Percentiles rank a stretch among this genome's conserved stretches.
These are phyloP conservation scores for Nakazawaea molendinolei DNA, from an alignment of 805 yeast genomes.

Conservation along the genomic window DNA sequence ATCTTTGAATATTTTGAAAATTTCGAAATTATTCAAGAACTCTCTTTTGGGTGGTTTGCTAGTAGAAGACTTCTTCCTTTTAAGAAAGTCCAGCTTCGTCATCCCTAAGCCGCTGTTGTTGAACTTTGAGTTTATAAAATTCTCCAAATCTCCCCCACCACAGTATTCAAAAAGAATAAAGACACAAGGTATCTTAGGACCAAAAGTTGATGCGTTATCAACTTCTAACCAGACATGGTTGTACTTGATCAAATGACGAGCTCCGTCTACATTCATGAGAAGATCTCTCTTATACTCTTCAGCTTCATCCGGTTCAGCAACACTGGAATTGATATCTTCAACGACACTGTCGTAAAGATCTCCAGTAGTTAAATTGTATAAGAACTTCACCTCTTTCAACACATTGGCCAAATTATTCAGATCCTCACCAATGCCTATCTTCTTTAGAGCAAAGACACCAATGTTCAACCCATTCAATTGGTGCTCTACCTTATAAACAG, in stretches of 20 bases:
- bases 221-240: constrained; percentile 91
- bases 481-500: constrained; percentile 80
- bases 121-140: constrained; percentile 35
- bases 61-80: constrained; percentile 6
- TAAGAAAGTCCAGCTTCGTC: constrained; percentile 24
- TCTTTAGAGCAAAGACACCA: constrained; percentile 79
- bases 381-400: constrained; percentile 68
- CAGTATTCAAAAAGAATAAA: constrained; percentile 84
- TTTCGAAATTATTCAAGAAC: constrained; percentile 47
- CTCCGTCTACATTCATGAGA: constrained; percentile 15
- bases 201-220: constrained; percentile 43
- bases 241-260: constrained; percentile 64
- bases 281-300: not conserved
- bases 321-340: constrained; percentile 2
- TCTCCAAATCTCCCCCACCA: constrained; percentile 82
- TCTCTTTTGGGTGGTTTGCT: constrained; percentile 12
- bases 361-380: constrained; percentile 43
- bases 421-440: constrained; percentile 78
- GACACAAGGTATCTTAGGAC: constrained; percentile 53
- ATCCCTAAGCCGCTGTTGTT: constrained; percentile 29
- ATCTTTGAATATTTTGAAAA: constrained; percentile 62
- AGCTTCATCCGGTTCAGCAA: constrained; percentile 9
- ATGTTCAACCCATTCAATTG: constrained; percentile 61
- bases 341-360: constrained; percentile 5
- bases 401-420: constrained; percentile 62